Conservation (phyloP, 2,329 filamentous ascomycete species). For the Dothistroma pini region DNA sequence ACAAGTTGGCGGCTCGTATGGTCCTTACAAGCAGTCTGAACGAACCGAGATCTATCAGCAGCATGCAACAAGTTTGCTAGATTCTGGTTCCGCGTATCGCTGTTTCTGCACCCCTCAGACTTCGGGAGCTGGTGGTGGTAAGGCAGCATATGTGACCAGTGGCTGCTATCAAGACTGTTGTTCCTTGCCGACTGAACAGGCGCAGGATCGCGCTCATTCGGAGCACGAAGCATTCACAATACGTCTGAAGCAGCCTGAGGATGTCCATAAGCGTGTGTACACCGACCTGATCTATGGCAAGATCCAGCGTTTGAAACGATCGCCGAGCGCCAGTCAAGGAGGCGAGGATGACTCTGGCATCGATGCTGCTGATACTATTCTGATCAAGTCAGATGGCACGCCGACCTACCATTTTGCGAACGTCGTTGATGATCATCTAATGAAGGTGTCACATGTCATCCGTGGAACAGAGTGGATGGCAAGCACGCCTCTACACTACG, state of each 20-base stretch:
- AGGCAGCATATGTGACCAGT: slow-evolving; percentile 57
- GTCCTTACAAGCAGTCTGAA: slow-evolving; percentile 88
- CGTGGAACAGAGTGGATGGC: slow-evolving; percentile 95
- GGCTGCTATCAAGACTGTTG: slow-evolving; percentile 71
- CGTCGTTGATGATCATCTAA: slow-evolving; percentile 91
- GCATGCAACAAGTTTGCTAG: slow-evolving; percentile 66
- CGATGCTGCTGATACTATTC: slow-evolving; percentile 75
- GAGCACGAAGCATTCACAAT: slow-evolving; percentile 71
- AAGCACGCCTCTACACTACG: slow-evolving; percentile 76
- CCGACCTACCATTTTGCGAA: slow-evolving; percentile 98
- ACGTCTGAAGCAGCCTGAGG: slow-evolving; percentile 64
- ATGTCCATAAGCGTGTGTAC: slow-evolving; percentile 57
- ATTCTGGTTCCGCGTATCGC: slow-evolving; percentile 74
- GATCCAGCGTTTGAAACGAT: slow-evolving; percentile 46
- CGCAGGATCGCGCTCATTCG: slow-evolving; percentile 61
- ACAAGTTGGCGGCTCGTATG: slow-evolving; percentile 72
- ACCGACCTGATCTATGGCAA: slow-evolving; percentile 76
- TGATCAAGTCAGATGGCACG: slow-evolving; percentile 86
- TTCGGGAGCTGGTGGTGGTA: slow-evolving; percentile 49
- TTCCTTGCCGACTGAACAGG: slow-evolving; percentile 62
- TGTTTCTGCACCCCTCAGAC: slow-evolving; percentile 73
- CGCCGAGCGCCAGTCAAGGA: slow-evolving; percentile 26
- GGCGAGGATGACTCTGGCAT: slow-evolving; percentile 35
- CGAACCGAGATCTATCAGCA: slow-evolving; percentile 68
- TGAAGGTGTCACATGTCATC: slow-evolving; percentile 95